These are phyloP conservation scores for Raffaelea deltoideospora DNA, from an alignment of 2,329 filamentous ascomycete species.

Conservation along the genomic window DNA sequence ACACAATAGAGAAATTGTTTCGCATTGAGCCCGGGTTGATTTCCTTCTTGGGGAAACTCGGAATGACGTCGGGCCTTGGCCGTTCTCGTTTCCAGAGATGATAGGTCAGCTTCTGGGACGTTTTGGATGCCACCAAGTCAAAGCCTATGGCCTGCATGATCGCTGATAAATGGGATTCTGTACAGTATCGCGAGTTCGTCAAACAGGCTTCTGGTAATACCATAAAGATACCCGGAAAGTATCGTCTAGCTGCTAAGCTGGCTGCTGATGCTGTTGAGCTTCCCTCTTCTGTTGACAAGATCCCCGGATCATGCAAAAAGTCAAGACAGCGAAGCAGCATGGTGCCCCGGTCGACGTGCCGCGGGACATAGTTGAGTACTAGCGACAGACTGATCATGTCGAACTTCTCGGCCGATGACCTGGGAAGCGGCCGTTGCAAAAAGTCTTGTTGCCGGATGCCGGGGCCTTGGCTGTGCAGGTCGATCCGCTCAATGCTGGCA, in stretches of 20 bases:
- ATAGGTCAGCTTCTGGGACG: slow-evolving; percentile 73
- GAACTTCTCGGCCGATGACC: slow-evolving; percentile 47
- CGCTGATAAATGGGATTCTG: slow-evolving; percentile 47
- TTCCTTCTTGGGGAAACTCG: slow-evolving; percentile 54
- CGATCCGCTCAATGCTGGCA: slow-evolving; percentile 68
- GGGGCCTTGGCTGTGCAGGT: slow-evolving; percentile 72
- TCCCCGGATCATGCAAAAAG: slow-evolving; percentile 40
- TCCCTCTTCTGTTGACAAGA: no score
- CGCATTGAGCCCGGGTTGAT: slow-evolving; percentile 58
- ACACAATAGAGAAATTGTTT: slow-evolving; percentile 82
- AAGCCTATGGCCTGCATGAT: slow-evolving; percentile 76
- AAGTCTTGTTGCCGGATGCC: slow-evolving; percentile 85
- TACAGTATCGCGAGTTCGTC: slow-evolving; percentile 79
- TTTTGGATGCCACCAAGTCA: slow-evolving; percentile 46
- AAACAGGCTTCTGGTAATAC: slow-evolving; percentile 83
- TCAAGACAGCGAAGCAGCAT: slow-evolving; percentile 68
- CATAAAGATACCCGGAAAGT: slow-evolving; percentile 63
- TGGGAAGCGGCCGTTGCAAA: slow-evolving; percentile 70
- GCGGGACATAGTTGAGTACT: slow-evolving; percentile 87
- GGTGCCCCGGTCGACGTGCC: slow-evolving; percentile 56
- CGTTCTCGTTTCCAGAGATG: slow-evolving; percentile 58
- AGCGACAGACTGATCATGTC: slow-evolving; percentile 85
- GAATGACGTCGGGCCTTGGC: slow-evolving; percentile 8
- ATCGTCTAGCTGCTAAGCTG: no score
- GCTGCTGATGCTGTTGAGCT: neutral